Conservation (phyloP, 148 eudicot genomes). For the Drosera capensis region DNA sequence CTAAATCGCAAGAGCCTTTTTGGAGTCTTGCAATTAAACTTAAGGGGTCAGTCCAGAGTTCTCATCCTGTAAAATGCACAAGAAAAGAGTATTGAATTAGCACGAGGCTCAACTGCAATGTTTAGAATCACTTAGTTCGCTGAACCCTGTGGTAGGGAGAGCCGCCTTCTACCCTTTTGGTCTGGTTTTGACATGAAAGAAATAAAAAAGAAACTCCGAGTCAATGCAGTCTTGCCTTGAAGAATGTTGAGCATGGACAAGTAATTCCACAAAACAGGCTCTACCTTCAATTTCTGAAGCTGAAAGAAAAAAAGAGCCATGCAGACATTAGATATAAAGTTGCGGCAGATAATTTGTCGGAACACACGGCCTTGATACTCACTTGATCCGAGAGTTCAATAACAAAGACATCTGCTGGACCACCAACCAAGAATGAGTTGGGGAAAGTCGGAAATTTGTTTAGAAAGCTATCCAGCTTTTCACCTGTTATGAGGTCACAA, state of each 20-base stretch:
- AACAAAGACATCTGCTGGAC: conserved; percentile 74
- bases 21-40: too few species aligned
- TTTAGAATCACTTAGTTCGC: too few species aligned
- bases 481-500: conserved; percentile 29
- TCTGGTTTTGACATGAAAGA: too few species aligned
- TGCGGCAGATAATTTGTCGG: background rate
- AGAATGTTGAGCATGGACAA: conserved; percentile 59
- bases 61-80: conserved; percentile 71
- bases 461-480: conserved; percentile 55
- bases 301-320: conserved; percentile 6
- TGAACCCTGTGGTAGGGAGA: too few species aligned
- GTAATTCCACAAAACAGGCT: conserved; percentile 88
- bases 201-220: background rate
- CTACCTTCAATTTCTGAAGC: conserved; percentile 92
- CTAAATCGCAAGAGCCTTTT: too few species aligned
- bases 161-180: too few species aligned
- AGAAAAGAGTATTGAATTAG: conserved; percentile 4
- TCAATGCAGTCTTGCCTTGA: conserved; percentile 33
- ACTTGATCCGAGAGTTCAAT: conserved; percentile 91
- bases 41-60: too few species aligned
- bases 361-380: conserved; percentile 1
- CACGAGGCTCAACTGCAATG: background rate
- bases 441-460: conserved; percentile 70
- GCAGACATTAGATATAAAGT: background rate
- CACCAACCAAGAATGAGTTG: conserved; percentile 75